These are phyloP conservation scores for Noccaea bulbosa DNA, from an alignment of 345 rosid species.

Conservation along the genomic window DNA sequence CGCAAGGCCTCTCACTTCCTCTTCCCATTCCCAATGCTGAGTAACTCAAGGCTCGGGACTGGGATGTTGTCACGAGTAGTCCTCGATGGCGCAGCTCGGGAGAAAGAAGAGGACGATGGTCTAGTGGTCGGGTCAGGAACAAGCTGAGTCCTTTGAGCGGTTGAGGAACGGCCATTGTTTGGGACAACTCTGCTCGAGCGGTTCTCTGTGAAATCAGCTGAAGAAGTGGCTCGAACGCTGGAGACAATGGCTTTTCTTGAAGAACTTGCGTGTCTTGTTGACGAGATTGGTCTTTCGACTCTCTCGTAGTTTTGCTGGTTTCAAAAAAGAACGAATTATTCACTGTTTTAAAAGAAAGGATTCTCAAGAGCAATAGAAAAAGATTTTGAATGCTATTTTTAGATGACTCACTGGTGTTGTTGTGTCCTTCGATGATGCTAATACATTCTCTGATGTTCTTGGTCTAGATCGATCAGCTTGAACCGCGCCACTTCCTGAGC, in stretches of 20 bases:
- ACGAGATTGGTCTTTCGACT: constrained; percentile 54
- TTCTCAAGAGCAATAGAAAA: background rate
- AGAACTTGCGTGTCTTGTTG: constrained; percentile 72
- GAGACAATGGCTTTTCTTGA: constrained; percentile 73
- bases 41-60: constrained; percentile 76
- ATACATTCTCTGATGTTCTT: constrained; percentile 61
- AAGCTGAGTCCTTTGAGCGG: constrained; percentile 72
- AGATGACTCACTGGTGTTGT: constrained; percentile 50
- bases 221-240: constrained; percentile 70
- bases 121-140: constrained; percentile 61
- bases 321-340: constrained; percentile 47
- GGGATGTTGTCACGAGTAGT: constrained; percentile 64
- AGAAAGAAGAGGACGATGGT: constrained; percentile 58
- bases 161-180: constrained; percentile 65
- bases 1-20: constrained; percentile 40
- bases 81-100: constrained; percentile 54
- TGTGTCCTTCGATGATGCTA: constrained; percentile 59
- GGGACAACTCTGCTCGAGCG: constrained; percentile 71
- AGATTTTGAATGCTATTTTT: background rate
- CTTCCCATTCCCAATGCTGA: constrained; percentile 65
- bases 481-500: constrained; percentile 54
- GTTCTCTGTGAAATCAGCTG: constrained; percentile 76
- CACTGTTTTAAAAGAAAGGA: constrained; percentile 18
- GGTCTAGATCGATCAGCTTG: constrained; percentile 59
- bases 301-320: constrained; percentile 65